These are phyloP conservation scores for Bretschneidera sinensis DNA, from an alignment of 345 rosid species.

Conservation along the genomic window DNA sequence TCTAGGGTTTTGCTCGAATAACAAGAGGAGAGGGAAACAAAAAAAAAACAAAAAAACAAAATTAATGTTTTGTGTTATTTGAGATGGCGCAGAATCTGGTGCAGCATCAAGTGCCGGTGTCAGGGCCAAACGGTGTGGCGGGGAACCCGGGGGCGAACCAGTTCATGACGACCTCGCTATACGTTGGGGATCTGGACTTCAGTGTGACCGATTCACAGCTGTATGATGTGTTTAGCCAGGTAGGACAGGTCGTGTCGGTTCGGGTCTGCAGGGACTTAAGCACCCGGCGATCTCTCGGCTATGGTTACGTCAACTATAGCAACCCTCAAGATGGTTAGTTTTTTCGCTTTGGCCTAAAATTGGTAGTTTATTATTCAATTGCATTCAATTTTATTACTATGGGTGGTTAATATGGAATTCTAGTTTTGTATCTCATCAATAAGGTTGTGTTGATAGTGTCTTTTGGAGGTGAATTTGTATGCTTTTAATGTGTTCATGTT, in stretches of 20 bases:
- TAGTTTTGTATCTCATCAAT: neutral
- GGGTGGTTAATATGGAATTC: neutral
- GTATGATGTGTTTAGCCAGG: conserved; percentile 54
- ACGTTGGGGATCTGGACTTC: conserved; percentile 54
- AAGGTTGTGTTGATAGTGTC: neutral
- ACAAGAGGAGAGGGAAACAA: conserved; percentile 14
- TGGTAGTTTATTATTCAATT: neutral
- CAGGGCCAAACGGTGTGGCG: conserved; percentile 28
- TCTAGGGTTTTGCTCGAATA: conserved; percentile 10
- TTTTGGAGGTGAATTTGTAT: neutral
- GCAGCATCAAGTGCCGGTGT: conserved; percentile 34
- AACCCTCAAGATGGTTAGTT: conserved; percentile 50
- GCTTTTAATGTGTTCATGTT: too few species aligned
- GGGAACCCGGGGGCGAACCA: conserved; percentile 23
- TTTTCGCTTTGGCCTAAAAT: neutral
- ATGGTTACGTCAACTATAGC: conserved; percentile 56
- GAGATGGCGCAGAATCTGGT: conserved; percentile 56
- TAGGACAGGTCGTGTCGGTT: conserved; percentile 53
- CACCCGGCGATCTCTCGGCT: conserved; percentile 47
- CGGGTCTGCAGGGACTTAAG: conserved; percentile 53
- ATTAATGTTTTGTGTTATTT: conserved; percentile 14
- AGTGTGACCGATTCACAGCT: conserved; percentile 51
- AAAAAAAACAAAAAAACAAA: conserved; percentile 14
- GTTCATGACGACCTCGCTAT: conserved; percentile 43
- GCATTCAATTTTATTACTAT: neutral